phyloP scores from a whole-genome alignment of 441 rosid species.

The Jatropha podagrica region DNA sequence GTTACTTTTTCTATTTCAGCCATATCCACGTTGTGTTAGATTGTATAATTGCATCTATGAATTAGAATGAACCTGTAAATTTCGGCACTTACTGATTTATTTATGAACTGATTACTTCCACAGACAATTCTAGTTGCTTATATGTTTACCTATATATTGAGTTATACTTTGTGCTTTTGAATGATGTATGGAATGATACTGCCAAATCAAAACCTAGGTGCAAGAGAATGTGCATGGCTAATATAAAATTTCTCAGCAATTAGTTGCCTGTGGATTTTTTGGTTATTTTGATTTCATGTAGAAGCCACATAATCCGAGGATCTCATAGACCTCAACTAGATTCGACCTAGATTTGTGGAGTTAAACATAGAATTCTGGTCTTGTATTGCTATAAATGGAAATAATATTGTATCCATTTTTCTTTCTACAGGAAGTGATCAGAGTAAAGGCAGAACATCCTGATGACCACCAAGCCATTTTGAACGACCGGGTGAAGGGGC shows the following conservation, averaged over 20 bases:
- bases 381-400: constrained; percentile 4
- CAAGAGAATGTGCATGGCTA: constrained; percentile 1
- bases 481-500: constrained; percentile 91
- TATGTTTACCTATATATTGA: not conserved
- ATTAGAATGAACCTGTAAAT: not conserved
- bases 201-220: not conserved
- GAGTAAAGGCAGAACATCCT: constrained; percentile 84
- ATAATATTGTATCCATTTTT: constrained; percentile 17
- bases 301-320: not conserved
- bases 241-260: not conserved
- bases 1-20: not conserved
- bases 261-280: not conserved
- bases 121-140: not conserved
- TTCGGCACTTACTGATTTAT: not conserved
- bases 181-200: not conserved
- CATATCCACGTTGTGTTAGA: constrained; percentile 1
- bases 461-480: constrained; percentile 75
- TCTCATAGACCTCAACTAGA: constrained; percentile 11
- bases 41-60: not conserved
- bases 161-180: not conserved
- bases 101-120: not conserved
- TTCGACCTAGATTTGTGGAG: not conserved
- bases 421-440: constrained; percentile 66
- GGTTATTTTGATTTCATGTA: constrained; percentile 2
- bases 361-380: constrained; percentile 1